Evolutionary conservation across 805 yeast genomes (phyloP).

Genomic region (Sporopachydermia quercuum): DNA sequence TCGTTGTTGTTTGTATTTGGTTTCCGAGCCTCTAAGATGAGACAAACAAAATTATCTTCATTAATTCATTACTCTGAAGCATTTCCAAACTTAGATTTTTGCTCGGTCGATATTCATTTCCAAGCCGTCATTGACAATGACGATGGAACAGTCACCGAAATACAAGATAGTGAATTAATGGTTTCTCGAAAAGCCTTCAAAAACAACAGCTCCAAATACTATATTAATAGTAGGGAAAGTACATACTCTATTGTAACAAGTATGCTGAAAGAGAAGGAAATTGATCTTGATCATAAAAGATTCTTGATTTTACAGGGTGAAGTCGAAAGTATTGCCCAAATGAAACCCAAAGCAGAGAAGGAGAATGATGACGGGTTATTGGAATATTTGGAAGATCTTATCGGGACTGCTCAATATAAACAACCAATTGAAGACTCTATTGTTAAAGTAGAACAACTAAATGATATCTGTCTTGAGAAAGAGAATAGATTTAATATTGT

Average conservation of each 20-base stretch:
- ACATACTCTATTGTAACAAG: constrained; percentile 67
- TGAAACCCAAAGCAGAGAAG: constrained; percentile 93
- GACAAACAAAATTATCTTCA: constrained; percentile 88
- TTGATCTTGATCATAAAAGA: constrained; percentile 89
- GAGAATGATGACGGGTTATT: constrained; percentile 87
- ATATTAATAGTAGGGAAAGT: constrained; percentile 53
- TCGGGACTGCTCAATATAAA: constrained; percentile 85
- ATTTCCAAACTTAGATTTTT: constrained; percentile 47
- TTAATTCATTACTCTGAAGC: constrained; percentile 82
- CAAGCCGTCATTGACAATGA: constrained; percentile 52
- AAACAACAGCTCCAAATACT: constrained; percentile 68
- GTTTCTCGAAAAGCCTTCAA: constrained; percentile 69
- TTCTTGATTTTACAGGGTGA: constrained; percentile 94
- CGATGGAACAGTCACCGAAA: constrained; percentile 27
- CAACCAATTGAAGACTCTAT: constrained; percentile 52
- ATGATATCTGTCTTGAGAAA: constrained; percentile 70
- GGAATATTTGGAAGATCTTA: constrained; percentile 91
- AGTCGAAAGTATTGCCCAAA: constrained; percentile 94
- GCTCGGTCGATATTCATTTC: constrained; percentile 88
- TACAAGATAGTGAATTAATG: constrained; percentile 44
- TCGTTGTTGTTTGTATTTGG: constrained; percentile 95
- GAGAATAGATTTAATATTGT: constrained; percentile 69
- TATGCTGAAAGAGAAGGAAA: constrained; percentile 64
- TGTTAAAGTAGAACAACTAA: constrained; percentile 51
- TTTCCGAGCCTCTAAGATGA: constrained; percentile 89